Percentiles rank a stretch among this genome's conserved stretches.
Evolutionary conservation across 305 asterid genomes (phyloP).

Genomic region (Euphrasia arctica): DNA sequence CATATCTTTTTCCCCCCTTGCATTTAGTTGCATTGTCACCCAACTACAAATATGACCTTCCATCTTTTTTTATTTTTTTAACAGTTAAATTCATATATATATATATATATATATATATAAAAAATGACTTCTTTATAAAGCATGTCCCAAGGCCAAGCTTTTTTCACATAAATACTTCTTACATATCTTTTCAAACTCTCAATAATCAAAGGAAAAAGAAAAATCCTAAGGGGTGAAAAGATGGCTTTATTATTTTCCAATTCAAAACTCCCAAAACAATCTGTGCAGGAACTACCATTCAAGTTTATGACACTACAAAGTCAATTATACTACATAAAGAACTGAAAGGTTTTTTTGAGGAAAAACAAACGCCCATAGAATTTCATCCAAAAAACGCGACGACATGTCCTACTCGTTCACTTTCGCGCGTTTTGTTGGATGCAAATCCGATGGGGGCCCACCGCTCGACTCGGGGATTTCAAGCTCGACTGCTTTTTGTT

Average conservation of each 20-base stretch:
- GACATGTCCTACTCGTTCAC: conserved; percentile 34
- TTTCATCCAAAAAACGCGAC: conserved; percentile 9
- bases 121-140: too few species aligned
- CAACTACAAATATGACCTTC: neutral
- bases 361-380: conserved; percentile 3
- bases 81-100: neutral
- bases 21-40: neutral
- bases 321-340: conserved; percentile 20
- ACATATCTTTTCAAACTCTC: conserved; percentile 21
- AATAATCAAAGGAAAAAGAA: conserved; percentile 17
- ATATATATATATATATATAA: too few species aligned
- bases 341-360: neutral
- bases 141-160: neutral
- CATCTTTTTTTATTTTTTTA: neutral
- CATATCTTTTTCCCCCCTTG: conserved; percentile 19
- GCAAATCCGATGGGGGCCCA: conserved; percentile 32
- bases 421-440: conserved; percentile 62
- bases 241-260: neutral
- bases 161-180: neutral
- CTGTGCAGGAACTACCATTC: conserved; percentile 18
- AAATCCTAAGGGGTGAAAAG: neutral
- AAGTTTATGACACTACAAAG: conserved; percentile 20
- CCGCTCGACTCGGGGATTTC: conserved; percentile 34
- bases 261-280: conserved; percentile 2
- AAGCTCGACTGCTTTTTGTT: conserved; percentile 32